Evolutionary conservation across 768 basidiomycete species (phyloP), one percentile per base, ranked within the genome.

Genomic region (Tricholoma saponaceum): DNA sequence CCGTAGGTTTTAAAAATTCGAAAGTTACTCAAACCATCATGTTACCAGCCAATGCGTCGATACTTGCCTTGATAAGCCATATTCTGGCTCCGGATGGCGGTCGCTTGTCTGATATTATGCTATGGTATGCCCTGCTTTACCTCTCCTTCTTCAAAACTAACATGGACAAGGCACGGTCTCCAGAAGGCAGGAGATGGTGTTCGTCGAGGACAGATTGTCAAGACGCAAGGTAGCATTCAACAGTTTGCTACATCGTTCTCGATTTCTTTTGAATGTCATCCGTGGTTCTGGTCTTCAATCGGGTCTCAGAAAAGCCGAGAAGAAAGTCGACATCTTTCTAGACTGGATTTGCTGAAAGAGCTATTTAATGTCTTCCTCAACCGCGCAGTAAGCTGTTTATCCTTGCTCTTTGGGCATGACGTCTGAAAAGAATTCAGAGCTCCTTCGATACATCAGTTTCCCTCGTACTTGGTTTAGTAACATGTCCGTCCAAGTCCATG

Each of bases 291-390:
- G 55, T 16, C 37, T n/a, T 2, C 41, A 5, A 9, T 18, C 3
- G 51, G 49, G 22, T 49, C 55, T 3, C 59, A 59, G 18, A 54
- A 10, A 25, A 22, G 37, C 6, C 57, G 61, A 9, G 58, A 66
- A 20, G 58, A 56, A 18, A 69, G 66, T 52, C 57, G 54, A 26
- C 52, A 63, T 47, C 56, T 70, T 0, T 65, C 59, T 28, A 59
- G 69, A 7, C 49, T 70, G 47, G 59, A 67, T 26, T 54, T 70
- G 1, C 28, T 69, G 51, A 67, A 68, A 33, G 67, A 66, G 30
- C 46, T 70, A 10, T 70, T 69, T 55, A 66, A 67, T 49, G 64
- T 69, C 0, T 70, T 70, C 49, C 51, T 70, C 4, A 70, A 70
- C 58, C 66, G 69, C 2, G 66, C 62, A 3, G 69, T 69, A 41